Percentiles rank a stretch among this genome's conserved stretches.
Evolutionary conservation across 2,329 filamentous ascomycete species (phyloP).

Genomic region (Aspergillus awamori): DNA sequence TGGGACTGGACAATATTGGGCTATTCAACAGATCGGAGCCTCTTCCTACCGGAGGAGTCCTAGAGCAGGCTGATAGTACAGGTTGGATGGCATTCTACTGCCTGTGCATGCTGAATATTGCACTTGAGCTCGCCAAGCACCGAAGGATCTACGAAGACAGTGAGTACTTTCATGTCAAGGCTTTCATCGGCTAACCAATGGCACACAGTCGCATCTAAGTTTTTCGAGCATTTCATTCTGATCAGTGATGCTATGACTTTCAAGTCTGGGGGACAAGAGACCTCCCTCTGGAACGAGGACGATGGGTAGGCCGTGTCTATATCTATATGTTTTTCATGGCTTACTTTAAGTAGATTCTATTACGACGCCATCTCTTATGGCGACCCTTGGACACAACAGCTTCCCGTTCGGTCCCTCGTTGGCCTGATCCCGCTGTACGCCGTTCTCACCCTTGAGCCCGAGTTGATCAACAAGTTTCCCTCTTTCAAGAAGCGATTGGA

Average conservation of each 20-base stretch:
- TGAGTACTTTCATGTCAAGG: slow-evolving; percentile 23
- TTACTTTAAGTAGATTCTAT: slow-evolving; percentile 68
- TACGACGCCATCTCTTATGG: slow-evolving; percentile 98
- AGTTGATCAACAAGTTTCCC: slow-evolving; percentile 87
- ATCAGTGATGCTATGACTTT: slow-evolving; percentile 97
- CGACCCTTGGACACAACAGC: slow-evolving; percentile 87
- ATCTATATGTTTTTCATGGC: not conserved
- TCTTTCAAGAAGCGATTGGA: slow-evolving; percentile 90
- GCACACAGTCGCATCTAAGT: slow-evolving; percentile 78
- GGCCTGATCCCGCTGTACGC: slow-evolving; percentile 93
- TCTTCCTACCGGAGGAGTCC: slow-evolving; percentile 84
- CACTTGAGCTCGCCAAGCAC: slow-evolving; percentile 91
- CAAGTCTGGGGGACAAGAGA: slow-evolving; percentile 70
- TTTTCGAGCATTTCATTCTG: slow-evolving; percentile 98
- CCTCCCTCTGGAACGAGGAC: slow-evolving; percentile 93
- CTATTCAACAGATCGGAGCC: slow-evolving; percentile 97
- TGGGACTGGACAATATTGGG: slow-evolving; percentile 95
- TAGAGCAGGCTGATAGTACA: slow-evolving; percentile 96
- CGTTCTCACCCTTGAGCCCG: slow-evolving; percentile 87
- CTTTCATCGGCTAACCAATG: slow-evolving; percentile 11
- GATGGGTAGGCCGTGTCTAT: slow-evolving; percentile 58
- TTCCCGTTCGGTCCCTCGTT: slow-evolving; percentile 88
- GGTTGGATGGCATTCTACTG: slow-evolving; percentile 99
- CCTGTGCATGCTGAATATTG: slow-evolving; percentile 94
- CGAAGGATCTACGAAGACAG: slow-evolving; percentile 90